Base-by-base conservation (phyloP, 2,329 filamentous ascomycete genomes). In the Ophiostoma ulmi region DNA sequence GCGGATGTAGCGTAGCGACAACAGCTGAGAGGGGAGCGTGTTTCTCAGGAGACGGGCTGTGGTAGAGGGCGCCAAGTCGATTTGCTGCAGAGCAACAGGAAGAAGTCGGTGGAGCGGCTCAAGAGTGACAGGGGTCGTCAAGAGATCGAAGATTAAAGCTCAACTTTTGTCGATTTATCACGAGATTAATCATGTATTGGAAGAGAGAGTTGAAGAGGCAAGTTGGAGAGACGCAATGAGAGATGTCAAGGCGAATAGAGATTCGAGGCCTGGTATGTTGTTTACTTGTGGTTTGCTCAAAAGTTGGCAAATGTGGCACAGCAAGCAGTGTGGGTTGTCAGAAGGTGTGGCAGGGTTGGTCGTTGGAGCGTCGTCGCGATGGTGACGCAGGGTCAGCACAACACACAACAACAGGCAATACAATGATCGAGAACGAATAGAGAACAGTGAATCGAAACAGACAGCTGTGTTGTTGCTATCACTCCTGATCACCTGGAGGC, bases 1-100 rank as follows among this genome's bases (percentile, higher is more conserved):
- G 58, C 31, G 67, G 36, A 41, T 36, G 38, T 39, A 61, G 61
- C 61, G 70, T 61, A 2, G 13, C 22, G 63, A n/a, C 8, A 36
- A 3, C 5, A 39, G 63, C 17, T 48, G 44, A n/a, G 20, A n/a
- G 20, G 61, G 22, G n/a, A 13, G 35, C 20, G 44, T 72, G 71
- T 67, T 70, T 70, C 71, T 70, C 35, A 67, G 69, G 69, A 39
- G 69, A 72, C 69, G 41, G 35, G 8, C 26, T 63, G 63, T 55
- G n/a, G 52, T 20, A 48, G 22, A 22, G 52, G 17, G 22, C 35
- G 70, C 70, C 70, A 71, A 71, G 70, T 63, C 64, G 70, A 71
- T 69, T 68, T 66, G 70, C 55, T 72, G 64, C 68, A 71, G 61
- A 39, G 65, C 52, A 70, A 67, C 39, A 65, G 14, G 48, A 67